These are phyloP conservation scores for Dalbergia oliveri DNA, from an alignment of 306 rosid species.

Conservation along the genomic window DNA sequence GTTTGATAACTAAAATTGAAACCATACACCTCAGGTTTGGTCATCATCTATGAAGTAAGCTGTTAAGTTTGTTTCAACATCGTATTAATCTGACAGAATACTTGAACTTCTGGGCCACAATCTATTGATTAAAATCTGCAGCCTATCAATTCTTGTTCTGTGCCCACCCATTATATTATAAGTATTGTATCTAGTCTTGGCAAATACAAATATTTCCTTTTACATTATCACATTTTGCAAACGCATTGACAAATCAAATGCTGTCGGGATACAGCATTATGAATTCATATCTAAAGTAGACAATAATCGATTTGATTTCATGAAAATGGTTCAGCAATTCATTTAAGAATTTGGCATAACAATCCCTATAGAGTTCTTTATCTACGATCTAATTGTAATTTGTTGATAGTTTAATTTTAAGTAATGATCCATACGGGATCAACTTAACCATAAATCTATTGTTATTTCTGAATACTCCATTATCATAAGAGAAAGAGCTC, in stretches of 20 bases:
- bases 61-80: too few relatives aligned
- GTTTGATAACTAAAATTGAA: neutral
- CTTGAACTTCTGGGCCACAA: too few relatives aligned
- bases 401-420: constrained; percentile 2
- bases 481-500: neutral
- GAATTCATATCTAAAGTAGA: neutral
- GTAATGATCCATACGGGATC: neutral
- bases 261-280: neutral
- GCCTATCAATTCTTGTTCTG: neutral
- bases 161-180: neutral
- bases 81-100: too few relatives aligned
- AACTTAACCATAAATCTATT: constrained; percentile 1
- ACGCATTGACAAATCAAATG: neutral
- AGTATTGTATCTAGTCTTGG: too few relatives aligned
- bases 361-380: neutral
- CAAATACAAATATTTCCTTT: too few relatives aligned
- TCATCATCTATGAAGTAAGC: too few relatives aligned
- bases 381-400: constrained; percentile 26
- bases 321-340: constrained; percentile 3
- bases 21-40: neutral
- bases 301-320: neutral
- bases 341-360: constrained; percentile 9
- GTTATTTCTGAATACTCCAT: neutral
- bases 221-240: too few relatives aligned
- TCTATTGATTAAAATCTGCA: too few relatives aligned